Evolutionary conservation across 768 basidiomycete species (phyloP), one percentile per base, ranked within the genome.

Genomic region (Strobilomyces dryophilus): DNA sequence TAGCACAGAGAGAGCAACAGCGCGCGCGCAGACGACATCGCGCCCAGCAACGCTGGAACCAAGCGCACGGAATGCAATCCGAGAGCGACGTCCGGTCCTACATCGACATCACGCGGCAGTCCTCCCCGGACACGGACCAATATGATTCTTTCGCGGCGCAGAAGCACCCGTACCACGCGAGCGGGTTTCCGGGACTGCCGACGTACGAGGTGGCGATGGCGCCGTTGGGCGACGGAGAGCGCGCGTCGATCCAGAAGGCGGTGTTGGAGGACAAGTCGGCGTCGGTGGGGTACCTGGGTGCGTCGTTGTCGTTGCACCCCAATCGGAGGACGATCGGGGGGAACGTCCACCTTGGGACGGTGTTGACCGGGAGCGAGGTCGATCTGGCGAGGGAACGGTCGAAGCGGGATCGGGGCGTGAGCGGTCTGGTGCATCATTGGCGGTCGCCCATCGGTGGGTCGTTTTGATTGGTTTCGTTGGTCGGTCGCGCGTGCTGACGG

Each of bases 391-490:
- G 71, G 52, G 79, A 75, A 48, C 76, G 76, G 56, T 47, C 70
- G 51, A 53, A 20, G 11, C 34, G 57, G 26, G 68, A 69, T 53
- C 76, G 49, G 45, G 35, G n/a, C 17, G 49, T 66, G 49, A 78
- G 83, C 56, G 79, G 76, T 39, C 68, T 85, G 69, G 76, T 87
- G 45, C 74, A 81, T 56, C 79, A 81, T 57, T 89, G 81, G 71
- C 84, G 77, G 41, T 87, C 84, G 21, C 87, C 87, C 1, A 83
- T 89, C 48, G 82, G 86, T 88, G 49, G 42, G 74, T 70, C 24
- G 18, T 29, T 29, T 29, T 0, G 9, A 39, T 11, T 32, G 26
- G 2, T 17, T 9, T 39, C 18, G 17, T 18, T 18, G 8, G 36
- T 3, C 24, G 14, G 5, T 24, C 24, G 24, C 4, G 24, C 17